Conservation (phyloP, 306 rosid genomes). For the Notholithocarpus densiflorus region DNA sequence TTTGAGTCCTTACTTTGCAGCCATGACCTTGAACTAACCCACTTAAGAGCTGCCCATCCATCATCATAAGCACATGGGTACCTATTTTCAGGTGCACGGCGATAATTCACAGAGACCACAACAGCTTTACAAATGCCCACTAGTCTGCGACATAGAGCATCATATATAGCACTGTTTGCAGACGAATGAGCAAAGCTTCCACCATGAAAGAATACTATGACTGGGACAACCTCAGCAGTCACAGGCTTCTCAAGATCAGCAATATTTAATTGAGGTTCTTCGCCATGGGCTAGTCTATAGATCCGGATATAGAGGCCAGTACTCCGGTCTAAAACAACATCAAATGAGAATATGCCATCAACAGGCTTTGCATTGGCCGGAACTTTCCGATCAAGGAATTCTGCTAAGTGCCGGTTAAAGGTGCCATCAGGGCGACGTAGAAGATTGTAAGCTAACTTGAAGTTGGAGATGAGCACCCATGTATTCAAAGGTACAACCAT, state of each 20-base stretch:
- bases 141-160: slow-evolving; percentile 76
- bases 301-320: slow-evolving; percentile 64
- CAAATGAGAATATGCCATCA: slow-evolving; percentile 81
- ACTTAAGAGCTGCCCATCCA: slow-evolving; percentile 82
- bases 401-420: slow-evolving; percentile 93
- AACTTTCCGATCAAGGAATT: slow-evolving; percentile 86
- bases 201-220: slow-evolving; percentile 87
- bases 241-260: slow-evolving; percentile 72
- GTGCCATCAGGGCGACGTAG: slow-evolving; percentile 98
- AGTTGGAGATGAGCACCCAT: slow-evolving; percentile 97
- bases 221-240: slow-evolving; percentile 61
- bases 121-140: slow-evolving; percentile 81
- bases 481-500: slow-evolving; percentile 94
- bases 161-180: slow-evolving; percentile 87
- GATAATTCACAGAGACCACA: slow-evolving; percentile 81
- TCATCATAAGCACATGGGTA: slow-evolving; percentile 93
- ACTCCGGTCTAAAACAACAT: slow-evolving; percentile 69
- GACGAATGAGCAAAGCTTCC: slow-evolving; percentile 99
- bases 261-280: slow-evolving; percentile 33
- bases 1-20: slow-evolving; percentile 78
- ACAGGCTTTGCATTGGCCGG: slow-evolving; percentile 69
- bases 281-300: slow-evolving; percentile 67
- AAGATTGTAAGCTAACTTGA: slow-evolving; percentile 91
- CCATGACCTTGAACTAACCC: slow-evolving; percentile 85
- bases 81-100: slow-evolving; percentile 85